Base-by-base conservation (phyloP, 1,284 basidiomycete genomes). In the Afroboletus lepidellus region DNA sequence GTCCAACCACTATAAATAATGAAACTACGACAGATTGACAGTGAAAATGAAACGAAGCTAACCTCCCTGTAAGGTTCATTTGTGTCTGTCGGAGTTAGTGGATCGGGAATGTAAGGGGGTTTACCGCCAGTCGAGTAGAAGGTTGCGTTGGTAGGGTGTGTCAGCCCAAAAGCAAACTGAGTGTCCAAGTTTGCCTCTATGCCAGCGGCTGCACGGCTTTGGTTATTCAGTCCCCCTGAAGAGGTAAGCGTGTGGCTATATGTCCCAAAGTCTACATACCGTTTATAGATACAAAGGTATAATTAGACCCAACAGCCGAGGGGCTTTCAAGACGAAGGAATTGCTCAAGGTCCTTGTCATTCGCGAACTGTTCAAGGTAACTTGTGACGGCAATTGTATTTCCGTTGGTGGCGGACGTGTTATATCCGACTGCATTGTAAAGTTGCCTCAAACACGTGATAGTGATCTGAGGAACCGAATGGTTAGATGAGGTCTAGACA, bases 101-200 rank as follows among this genome's bases (percentile, higher is more conserved):
- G 39, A 55, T 85, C 83, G 3, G 82, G 75, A n/a, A 65, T 72
- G 69, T 79, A 86, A 8, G 85, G 83, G 5, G 84, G 81, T 3
- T 66, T 67, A 20, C 80, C 84, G 38, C 69, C 80, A n/a, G 83
- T 87, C 9, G 84, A 80, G 64, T 69, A 88, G 63, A 82, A 85
- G 11, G 74, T 81, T 8, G 70, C 76, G 51, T 70, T 75, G 30
- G 73, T 75, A 21, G 71, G 71, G 55, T 75, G 76, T 1, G 83
- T 74, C 24, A 87, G 54, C 23, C 85, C 86, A 56, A 80, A 84
- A 1, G 77, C 85, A 71, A 79, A 87, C 64, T 84, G 86, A 8
- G 73, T 77, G 65, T 88, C 90, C 55, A 92, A 69, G 60, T 89
- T 78, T 13, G 88, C 89, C 67, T 92, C 90, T 5, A 61, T 65